These are phyloP conservation scores for Candida alai DNA, from an alignment of 805 yeast species.

Conservation along the genomic window DNA sequence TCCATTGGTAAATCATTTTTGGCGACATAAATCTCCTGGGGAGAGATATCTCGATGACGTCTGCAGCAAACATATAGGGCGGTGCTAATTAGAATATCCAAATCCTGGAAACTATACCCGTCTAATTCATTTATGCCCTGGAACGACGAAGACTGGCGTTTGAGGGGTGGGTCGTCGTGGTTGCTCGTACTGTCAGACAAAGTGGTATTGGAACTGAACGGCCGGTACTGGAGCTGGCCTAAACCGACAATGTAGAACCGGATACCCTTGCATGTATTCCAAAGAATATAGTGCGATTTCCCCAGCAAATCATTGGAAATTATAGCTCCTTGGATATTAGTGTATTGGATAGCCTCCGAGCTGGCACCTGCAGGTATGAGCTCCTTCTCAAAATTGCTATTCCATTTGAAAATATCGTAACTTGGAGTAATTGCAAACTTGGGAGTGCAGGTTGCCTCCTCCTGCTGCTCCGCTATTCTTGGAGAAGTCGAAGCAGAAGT, in stretches of 20 bases:
- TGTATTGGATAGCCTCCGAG: constrained; percentile 11
- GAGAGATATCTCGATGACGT: constrained; percentile 11
- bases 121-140: constrained; percentile 37
- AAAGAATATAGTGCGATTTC: constrained; percentile 30
- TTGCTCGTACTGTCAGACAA: too few relatives aligned
- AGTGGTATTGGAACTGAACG: too few relatives aligned
- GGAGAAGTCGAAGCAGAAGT: not conserved
- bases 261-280: constrained; percentile 22
- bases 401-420: constrained; percentile 7
- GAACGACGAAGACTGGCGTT: constrained; percentile 34
- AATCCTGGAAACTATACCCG: constrained; percentile 39
- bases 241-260: constrained; percentile 24
- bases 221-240: constrained; percentile 33
- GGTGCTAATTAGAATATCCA: constrained; percentile 28
- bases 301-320: constrained; percentile 36
- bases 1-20: constrained; percentile 30
- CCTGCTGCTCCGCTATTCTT: constrained; percentile 10
- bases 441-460: too few relatives aligned
- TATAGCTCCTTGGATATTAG: constrained; percentile 33
- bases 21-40: constrained; percentile 17
- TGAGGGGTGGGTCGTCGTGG: constrained; percentile 5
- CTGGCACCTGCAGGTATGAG: too few relatives aligned
- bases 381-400: constrained; percentile 6
- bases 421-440: constrained; percentile 33
- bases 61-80: constrained; percentile 31